A percentile compares a stretch with the other conserved stretches of the same genome.
Conservation (phyloP, 1,139 yeast genomes). For the Pneumocystis oryctolagi region DNA sequence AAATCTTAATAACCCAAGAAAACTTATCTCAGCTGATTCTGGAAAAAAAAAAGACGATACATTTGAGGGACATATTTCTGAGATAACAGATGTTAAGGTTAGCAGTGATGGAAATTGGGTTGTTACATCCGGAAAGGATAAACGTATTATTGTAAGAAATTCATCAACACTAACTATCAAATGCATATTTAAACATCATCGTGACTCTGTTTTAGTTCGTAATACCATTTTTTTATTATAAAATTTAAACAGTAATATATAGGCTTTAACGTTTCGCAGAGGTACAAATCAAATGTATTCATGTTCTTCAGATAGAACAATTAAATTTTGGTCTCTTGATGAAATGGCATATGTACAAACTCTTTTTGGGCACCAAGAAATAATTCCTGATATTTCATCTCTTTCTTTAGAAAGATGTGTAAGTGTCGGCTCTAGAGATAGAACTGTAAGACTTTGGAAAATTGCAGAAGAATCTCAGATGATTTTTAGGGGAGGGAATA, state of each 20-base stretch:
- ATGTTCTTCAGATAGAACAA: conserved; percentile 81
- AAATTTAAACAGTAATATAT: neutral
- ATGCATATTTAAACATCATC: conserved; percentile 55
- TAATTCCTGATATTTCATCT: conserved; percentile 65
- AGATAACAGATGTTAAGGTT: conserved; percentile 64
- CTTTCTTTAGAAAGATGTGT: conserved; percentile 80
- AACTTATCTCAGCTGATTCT: conserved; percentile 29
- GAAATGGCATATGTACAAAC: conserved; percentile 83
- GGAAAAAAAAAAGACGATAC: conserved; percentile 23
- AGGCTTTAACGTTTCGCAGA: conserved; percentile 58
- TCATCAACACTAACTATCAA: conserved; percentile 59
- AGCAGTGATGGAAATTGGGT: conserved; percentile 77
- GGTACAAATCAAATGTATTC: conserved; percentile 76
- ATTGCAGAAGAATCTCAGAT: conserved; percentile 86
- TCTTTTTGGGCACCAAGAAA: conserved; percentile 89
- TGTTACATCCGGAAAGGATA: conserved; percentile 82
- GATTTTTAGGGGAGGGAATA: conserved; percentile 62
- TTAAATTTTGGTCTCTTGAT: conserved; percentile 71
- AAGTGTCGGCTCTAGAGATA: conserved; percentile 87
- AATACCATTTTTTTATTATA: neutral
- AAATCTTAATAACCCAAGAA: conserved; percentile 37
- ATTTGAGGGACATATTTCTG: conserved; percentile 55
- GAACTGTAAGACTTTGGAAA: conserved; percentile 93
- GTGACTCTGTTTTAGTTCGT: conserved; percentile 44
- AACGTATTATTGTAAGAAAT: conserved; percentile 71